phyloP scores from a whole-genome alignment of 257 asterid genomes.

The Linaria vulgaris region DNA sequence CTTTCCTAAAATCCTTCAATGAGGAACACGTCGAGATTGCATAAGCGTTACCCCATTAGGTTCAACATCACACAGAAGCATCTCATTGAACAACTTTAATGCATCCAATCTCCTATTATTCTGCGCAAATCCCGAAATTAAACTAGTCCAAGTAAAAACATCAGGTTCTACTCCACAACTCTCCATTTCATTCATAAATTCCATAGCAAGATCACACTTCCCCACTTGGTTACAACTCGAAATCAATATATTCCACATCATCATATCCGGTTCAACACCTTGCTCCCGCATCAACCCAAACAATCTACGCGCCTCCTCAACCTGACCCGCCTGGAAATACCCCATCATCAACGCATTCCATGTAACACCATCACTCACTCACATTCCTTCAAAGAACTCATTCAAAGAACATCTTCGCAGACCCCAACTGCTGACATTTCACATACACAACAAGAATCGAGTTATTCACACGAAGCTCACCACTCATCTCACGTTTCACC shows the following conservation, averaged over 20 bases:
- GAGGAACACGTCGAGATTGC: slow-evolving; percentile 59
- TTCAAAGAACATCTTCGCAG: no score
- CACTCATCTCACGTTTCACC: slow-evolving; percentile 44
- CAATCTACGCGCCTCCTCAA: slow-evolving; percentile 48
- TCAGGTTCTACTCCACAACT: slow-evolving; percentile 50
- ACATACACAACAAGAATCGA: slow-evolving; percentile 71
- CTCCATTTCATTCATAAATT: slow-evolving; percentile 68
- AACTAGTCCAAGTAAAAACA: slow-evolving; percentile 72
- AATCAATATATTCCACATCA: slow-evolving; percentile 73
- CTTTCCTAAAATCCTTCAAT: slow-evolving; percentile 55
- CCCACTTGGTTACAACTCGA: slow-evolving; percentile 61
- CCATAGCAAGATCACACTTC: slow-evolving; percentile 53
- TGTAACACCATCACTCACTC: slow-evolving; percentile 54
- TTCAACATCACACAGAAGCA: slow-evolving; percentile 54
- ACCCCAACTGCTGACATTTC: slow-evolving; percentile 54
- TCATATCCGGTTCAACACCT: slow-evolving; percentile 55
- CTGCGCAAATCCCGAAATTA: slow-evolving; percentile 67
- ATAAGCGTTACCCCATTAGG: slow-evolving; percentile 68
- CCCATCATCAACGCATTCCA: slow-evolving; percentile 77
- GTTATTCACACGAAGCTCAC: slow-evolving; percentile 54
- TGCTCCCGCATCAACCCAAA: slow-evolving; percentile 48
- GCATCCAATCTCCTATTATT: slow-evolving; percentile 53
- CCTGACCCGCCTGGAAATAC: slow-evolving; percentile 49
- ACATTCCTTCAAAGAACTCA: slow-evolving; percentile 51
- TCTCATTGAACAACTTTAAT: slow-evolving; percentile 45